Conservation (phyloP, 805 yeast species). For the Pichia eremophila region DNA sequence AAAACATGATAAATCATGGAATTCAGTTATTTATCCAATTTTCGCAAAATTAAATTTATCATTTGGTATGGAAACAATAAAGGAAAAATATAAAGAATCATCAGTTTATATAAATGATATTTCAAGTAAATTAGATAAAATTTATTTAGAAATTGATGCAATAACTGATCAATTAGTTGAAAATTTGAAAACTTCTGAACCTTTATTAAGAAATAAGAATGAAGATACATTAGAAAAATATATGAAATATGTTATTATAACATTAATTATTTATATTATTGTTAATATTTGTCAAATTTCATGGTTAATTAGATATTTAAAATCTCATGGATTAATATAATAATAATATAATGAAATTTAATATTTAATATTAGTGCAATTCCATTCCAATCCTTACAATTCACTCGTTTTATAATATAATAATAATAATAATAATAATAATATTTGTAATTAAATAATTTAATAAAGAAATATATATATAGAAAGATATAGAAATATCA, state of each 20-base stretch:
- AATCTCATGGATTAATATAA: conserved; percentile 13
- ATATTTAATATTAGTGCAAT: too few relatives aligned
- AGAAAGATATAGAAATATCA: too few relatives aligned
- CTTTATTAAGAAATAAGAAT: conserved; percentile 19
- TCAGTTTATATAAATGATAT: conserved; percentile 5
- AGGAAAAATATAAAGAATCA: conserved; percentile 15
- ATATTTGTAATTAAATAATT: too few relatives aligned
- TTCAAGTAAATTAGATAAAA: conserved; percentile 7
- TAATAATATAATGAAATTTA: too few relatives aligned
- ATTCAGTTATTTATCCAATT: conserved; percentile 9
- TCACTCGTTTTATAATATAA: too few relatives aligned
- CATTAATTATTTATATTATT: conserved; percentile 8
- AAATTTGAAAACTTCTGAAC: conserved; percentile 10
- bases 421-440: too few relatives aligned
- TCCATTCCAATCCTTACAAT: too few relatives aligned
- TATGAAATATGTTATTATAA: conserved; percentile 10
- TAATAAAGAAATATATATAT: too few relatives aligned
- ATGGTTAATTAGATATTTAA: conserved; percentile 21
- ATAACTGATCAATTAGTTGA: conserved; percentile 3
- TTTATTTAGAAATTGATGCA: conserved; percentile 16
- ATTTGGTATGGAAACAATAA: conserved; percentile 22
- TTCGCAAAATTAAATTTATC: conserved; percentile 14
- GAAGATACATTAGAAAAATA: conserved; percentile 18
- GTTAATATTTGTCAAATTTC: conserved; percentile 11
- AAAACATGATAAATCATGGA: conserved; percentile 24